Evolutionary conservation across 1,139 yeast species (phyloP), one percentile per base, ranked within the genome.

Genomic region (Geotrichum histeridarum): DNA sequence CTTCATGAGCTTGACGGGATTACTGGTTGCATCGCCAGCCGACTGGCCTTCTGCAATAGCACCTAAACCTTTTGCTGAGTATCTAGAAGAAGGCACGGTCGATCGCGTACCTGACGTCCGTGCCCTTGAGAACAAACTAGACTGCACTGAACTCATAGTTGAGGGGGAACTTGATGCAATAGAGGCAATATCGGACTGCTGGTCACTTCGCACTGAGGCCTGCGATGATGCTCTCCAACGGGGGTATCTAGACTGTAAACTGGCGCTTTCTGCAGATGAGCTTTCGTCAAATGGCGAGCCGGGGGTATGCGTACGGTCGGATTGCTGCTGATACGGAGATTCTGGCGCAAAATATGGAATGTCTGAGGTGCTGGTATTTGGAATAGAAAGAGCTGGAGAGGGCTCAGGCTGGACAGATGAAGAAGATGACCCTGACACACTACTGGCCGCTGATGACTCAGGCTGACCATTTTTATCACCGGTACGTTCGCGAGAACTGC

Each of bases 61-160:
- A 8, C 48, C 42, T 14, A 45, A 18, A 8, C 49, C 51, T 27
- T 48, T 48, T 5, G 36, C 42, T 8, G 45, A 38, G 31, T 48
- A 48, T 9, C 44, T 44, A 36, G 48, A 48, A 8, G 50, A 48
- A 5, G 36, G 35, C 4, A 18, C 50, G 12, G 54, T 44, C 14
- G 44, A 38, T 35, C 46, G 42, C 11, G 51, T 48, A 17, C 45
- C 47, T 2, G 47, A 14, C 12, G 47, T 41, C 12, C 51, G 9
- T n/a, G 39, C 35, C 11, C 51, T 41, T 12, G 51, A 48, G 36
- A 48, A 48, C n/a, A 44, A 8, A 42, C 50, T 45, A 12, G 51
- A 39, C n/a, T 48, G 48, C 11, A 42, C 45, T 2, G 54, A 35
- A 33, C 55, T 53, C 14, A 42, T 32, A 6, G 39, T 22, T 14